Conservation (phyloP, 108 stramenopile species). For the Skeletonema marinoi region DNA sequence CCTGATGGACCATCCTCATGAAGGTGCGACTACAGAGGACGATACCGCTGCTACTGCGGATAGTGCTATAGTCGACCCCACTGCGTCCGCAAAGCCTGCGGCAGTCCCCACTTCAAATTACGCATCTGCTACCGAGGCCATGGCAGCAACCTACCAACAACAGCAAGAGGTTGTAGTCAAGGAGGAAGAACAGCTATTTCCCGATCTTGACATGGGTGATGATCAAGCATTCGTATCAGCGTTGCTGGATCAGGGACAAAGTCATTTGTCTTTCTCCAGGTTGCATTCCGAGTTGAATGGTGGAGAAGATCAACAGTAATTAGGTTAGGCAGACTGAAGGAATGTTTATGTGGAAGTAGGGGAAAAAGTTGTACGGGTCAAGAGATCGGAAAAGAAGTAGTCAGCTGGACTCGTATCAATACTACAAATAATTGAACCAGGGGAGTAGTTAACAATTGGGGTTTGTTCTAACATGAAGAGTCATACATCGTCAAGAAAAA, state of each 20-base stretch:
- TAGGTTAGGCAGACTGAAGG: not conserved
- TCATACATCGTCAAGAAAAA: not conserved
- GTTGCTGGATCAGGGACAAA: constrained; percentile 60
- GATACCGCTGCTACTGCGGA: not conserved
- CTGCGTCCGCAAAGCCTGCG: constrained; percentile 10
- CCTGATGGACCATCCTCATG: constrained; percentile 4
- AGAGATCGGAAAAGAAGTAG: not conserved
- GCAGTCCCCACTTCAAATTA: constrained; percentile 9
- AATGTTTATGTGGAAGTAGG: not conserved
- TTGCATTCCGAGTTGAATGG: constrained; percentile 19
- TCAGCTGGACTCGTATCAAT: not conserved
- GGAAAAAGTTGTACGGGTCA: not conserved
- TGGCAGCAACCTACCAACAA: not conserved
- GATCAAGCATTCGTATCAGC: constrained; percentile 88
- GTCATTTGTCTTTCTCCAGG: constrained; percentile 39
- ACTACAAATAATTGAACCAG: not conserved
- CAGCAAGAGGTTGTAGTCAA: not conserved
- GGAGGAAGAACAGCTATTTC: constrained; percentile 20
- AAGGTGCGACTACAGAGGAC: not conserved
- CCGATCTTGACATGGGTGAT: constrained; percentile 57
- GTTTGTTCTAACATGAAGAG: not conserved
- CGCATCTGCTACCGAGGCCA: constrained; percentile 46
- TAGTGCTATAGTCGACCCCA: not conserved
- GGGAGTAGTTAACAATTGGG: not conserved
- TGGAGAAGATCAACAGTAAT: not conserved